Evolutionary conservation across 1,139 yeast genomes (phyloP), one percentile per base, ranked within the genome.

Genomic region (Suhomyces terraborum): DNA sequence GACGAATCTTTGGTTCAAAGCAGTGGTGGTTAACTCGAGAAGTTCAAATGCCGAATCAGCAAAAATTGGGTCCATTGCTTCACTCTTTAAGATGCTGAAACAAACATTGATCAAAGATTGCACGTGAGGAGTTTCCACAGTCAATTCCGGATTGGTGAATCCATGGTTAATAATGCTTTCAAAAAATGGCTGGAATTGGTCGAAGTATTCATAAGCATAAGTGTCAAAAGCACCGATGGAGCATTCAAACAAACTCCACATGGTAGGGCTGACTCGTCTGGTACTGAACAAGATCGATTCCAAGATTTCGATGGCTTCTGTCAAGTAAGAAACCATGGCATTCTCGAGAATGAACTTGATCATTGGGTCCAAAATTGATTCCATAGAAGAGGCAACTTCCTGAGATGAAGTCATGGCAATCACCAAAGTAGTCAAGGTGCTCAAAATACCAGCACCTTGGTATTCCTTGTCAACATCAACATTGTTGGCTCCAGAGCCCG

Each of bases 121-220:
- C 32, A 72, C 75, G 27, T 65, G 55, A 8, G 70, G 68, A 32
- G 60, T 59, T 14, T 69, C 69, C 45, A 68, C 59, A 4, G 73
- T 62, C 9, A 66, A 48, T 19, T 61, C 63, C 13, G 59, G 55
- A 17, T 54, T 49, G 28, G 62, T 62, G 52, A 77, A 77, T 3
- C 82, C 82, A 51, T 66, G 65, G 48, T 62, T 69, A 39, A 76
- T 68, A 27, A 77, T 65, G 21, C 71, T 64, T 53, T 75, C 79
- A 46, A 77, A 75, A 53, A 73, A 79, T 17, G 79, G 70, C 37
- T 67, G 66, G 58, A 75, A 77, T 21, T 64, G 64, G 45, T 75
- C 79, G 48, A 70, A 75, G 53, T 72, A 79, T 46, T 77, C 82
- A 41, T 56, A 64, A 1, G 82, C 83, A 55, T 75, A 78, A 22